Conservation (phyloP, 495 filamentous ascomycete species). For the Penicillium cosmopolitanum region DNA sequence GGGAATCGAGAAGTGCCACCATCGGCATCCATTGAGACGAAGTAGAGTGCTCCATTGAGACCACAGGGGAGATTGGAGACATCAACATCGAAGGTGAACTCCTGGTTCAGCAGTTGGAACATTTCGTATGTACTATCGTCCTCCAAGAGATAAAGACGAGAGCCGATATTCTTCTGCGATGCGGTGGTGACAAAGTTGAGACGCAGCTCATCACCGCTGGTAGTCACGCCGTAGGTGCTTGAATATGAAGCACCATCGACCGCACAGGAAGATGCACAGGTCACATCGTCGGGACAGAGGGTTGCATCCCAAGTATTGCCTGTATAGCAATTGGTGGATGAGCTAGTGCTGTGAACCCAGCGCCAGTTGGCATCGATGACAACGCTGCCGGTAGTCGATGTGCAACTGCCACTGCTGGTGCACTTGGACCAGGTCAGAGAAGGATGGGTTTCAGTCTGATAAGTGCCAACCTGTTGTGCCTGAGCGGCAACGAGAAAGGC, state of each 20-base stretch:
- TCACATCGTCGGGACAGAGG: constrained; percentile 55
- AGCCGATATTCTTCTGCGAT: constrained; percentile 53
- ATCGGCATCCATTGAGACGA: constrained; percentile 65
- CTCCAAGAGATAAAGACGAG: constrained; percentile 64
- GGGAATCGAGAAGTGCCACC: constrained; percentile 57
- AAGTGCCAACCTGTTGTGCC: constrained; percentile 52
- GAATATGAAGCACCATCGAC: constrained; percentile 64
- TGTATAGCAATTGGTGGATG: constrained; percentile 67
- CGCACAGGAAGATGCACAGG: constrained; percentile 62
- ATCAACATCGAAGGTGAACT: constrained; percentile 73
- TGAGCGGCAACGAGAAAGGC: constrained; percentile 29
- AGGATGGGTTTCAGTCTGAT: constrained; percentile 60
- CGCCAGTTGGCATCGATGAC: constrained; percentile 71
- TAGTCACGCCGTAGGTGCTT: constrained; percentile 58
- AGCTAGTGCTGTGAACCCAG: constrained; percentile 56
- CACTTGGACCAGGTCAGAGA: constrained; percentile 61
- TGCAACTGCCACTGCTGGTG: constrained; percentile 54
- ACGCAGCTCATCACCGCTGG: constrained; percentile 55
- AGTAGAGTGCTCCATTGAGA: constrained; percentile 73
- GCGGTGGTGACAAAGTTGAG: constrained; percentile 57
- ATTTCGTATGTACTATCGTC: constrained; percentile 60
- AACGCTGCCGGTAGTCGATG: constrained; percentile 52
- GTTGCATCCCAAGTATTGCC: constrained; percentile 59
- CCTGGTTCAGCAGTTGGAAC: constrained; percentile 60
- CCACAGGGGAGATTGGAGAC: constrained; percentile 67